phyloP scores from a whole-genome alignment of 2,329 filamentous ascomycete genomes.

The Pseudocercospora fijiensis region DNA sequence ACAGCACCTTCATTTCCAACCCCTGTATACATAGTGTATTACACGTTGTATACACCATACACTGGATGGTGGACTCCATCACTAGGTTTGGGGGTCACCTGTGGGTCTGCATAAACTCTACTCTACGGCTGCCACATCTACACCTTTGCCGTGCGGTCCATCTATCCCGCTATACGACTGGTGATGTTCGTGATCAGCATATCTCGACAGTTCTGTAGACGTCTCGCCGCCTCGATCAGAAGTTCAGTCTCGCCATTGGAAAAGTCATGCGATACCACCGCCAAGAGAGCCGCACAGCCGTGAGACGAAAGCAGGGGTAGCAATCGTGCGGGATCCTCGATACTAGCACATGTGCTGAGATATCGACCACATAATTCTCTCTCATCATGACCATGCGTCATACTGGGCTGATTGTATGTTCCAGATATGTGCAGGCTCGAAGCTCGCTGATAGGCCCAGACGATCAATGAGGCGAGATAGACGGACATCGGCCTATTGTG shows the following conservation, averaged over 20 bases:
- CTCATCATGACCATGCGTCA: constrained; percentile 50
- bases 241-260: constrained; percentile 82
- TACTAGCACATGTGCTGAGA: constrained; percentile 20
- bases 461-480: constrained; percentile 83
- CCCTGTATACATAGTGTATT: no score
- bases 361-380: constrained; percentile 23
- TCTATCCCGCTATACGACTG: neutral
- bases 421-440: constrained; percentile 17
- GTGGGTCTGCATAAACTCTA: neutral
- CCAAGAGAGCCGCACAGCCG: constrained; percentile 72
- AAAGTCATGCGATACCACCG: constrained; percentile 78
- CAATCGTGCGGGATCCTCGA: constrained; percentile 74
- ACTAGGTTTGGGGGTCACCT: no score
- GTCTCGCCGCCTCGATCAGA: constrained; percentile 75
- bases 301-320: constrained; percentile 71
- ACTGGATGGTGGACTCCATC: no score
- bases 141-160: neutral
- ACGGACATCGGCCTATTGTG: constrained; percentile 93
- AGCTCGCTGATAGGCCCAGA: constrained; percentile 90
- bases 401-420: constrained; percentile 53
- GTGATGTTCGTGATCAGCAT: constrained; percentile 7
- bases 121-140: neutral
- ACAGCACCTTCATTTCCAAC: no score
- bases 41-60: no score
- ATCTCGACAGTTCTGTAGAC: constrained; percentile 69